These are phyloP conservation scores for Tylopilus plumbeoviolaceoides DNA, from an alignment of 768 basidiomycete species.

Conservation along the genomic window DNA sequence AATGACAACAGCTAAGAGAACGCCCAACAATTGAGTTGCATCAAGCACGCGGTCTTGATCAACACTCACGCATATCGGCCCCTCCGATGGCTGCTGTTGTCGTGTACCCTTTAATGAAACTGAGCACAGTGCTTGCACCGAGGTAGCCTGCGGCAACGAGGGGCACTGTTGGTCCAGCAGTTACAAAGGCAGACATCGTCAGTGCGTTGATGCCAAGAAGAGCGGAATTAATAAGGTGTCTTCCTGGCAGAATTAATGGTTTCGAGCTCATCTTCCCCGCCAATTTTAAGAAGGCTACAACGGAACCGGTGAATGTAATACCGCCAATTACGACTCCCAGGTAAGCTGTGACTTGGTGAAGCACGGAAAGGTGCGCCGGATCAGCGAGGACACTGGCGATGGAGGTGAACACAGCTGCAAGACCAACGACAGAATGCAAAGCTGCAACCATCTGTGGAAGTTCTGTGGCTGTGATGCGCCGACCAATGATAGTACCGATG, in stretches of 20 bases:
- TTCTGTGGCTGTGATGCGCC: constrained; percentile 83
- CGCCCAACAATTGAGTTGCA: not conserved
- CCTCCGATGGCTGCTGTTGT: constrained; percentile 91
- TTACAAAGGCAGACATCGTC: constrained; percentile 75
- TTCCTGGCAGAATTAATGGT: constrained; percentile 68
- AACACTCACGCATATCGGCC: constrained; percentile 82
- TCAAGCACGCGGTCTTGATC: not conserved
- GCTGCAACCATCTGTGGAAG: constrained; percentile 82
- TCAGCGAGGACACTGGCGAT: constrained; percentile 78
- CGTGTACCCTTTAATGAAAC: constrained; percentile 83
- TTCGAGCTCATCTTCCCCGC: constrained; percentile 78
- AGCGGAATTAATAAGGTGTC: constrained; percentile 69
- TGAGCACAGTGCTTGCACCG: constrained; percentile 65
- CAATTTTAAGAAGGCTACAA: constrained; percentile 86
- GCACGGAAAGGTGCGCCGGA: constrained; percentile 57
- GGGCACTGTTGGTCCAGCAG: constrained; percentile 65
- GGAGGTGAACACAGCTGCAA: constrained; percentile 84
- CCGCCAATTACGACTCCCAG: constrained; percentile 85
- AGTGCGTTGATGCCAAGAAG: constrained; percentile 69
- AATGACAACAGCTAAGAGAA: constrained; percentile 70
- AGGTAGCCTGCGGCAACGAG: constrained; percentile 75
- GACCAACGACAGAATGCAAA: constrained; percentile 84
- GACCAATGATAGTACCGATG: constrained; percentile 68
- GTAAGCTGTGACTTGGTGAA: constrained; percentile 83
- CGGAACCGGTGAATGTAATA: constrained; percentile 85